phyloP scores from a whole-genome alignment of 2,329 filamentous ascomycete species.

The Cordyceps cateniannulata region DNA sequence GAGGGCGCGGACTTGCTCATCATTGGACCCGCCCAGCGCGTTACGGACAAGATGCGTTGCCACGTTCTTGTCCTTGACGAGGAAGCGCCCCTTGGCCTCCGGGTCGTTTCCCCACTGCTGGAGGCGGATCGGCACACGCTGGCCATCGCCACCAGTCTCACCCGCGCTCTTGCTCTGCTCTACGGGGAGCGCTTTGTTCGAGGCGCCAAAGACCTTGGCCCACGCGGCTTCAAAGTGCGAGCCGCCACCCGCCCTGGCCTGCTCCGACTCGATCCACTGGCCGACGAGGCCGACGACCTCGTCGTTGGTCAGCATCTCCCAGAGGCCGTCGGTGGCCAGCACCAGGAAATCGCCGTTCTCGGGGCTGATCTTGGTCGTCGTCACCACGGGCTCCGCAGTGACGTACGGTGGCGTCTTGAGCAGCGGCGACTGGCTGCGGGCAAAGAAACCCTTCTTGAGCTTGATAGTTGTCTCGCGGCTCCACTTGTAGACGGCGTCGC shows the following conservation, averaged over 20 bases:
- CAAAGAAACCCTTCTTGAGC: constrained; percentile 82
- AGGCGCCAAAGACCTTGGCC: constrained; percentile 55
- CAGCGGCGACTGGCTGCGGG: constrained; percentile 66
- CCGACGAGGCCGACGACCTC: constrained; percentile 95
- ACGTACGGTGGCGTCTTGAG: constrained; percentile 94
- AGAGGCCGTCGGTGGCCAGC: constrained; percentile 91
- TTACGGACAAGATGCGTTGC: constrained; percentile 95
- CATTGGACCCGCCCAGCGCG: constrained; percentile 85
- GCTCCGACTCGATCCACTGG: constrained; percentile 80
- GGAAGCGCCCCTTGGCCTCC: constrained; percentile 72
- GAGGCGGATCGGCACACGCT: constrained; percentile 81
- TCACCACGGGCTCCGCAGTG: constrained; percentile 90
- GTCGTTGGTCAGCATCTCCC: constrained; percentile 99
- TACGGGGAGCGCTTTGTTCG: constrained; percentile 59
- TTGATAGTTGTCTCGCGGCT: constrained; percentile 74
- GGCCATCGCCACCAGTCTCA: constrained; percentile 50
- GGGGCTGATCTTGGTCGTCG: constrained; percentile 85
- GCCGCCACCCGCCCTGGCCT: constrained; percentile 39
- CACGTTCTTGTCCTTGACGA: constrained; percentile 91
- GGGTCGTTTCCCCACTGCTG: constrained; percentile 83
- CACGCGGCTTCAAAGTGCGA: constrained; percentile 67
- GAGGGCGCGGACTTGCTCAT: constrained; percentile 87
- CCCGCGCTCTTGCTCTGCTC: constrained; percentile 48
- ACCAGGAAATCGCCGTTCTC: constrained; percentile 91
- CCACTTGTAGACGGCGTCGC: constrained; percentile 97